Evolutionary conservation across 352 stramenopile species (phyloP).

Genomic region (Pythium grandisporangium): DNA sequence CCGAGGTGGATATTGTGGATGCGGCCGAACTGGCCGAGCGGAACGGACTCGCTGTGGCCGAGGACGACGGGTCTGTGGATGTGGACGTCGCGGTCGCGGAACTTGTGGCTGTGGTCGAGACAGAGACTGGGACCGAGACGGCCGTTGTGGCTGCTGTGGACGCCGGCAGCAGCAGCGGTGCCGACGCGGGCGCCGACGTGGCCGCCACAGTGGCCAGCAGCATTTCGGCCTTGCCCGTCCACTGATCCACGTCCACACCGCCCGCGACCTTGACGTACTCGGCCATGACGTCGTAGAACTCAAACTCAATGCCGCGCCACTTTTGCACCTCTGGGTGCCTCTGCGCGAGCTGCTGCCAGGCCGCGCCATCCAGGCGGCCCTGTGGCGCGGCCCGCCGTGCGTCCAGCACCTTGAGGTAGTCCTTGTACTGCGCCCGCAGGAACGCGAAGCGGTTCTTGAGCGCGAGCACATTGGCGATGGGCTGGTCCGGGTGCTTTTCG

Average conservation of each 20-base stretch:
- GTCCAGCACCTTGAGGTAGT: background rate
- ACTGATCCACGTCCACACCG: background rate
- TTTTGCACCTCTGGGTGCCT: background rate
- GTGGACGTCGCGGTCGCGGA: too few relatives aligned
- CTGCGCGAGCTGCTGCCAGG: background rate
- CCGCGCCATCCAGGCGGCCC: background rate
- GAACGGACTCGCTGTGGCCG: too few relatives aligned
- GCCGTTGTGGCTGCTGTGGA: too few relatives aligned
- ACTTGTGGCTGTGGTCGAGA: too few relatives aligned
- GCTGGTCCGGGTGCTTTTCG: background rate
- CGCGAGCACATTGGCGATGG: background rate
- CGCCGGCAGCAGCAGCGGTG: too few relatives aligned
- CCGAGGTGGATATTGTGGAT: too few relatives aligned
- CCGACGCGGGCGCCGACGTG: too few relatives aligned
- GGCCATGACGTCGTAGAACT: background rate
- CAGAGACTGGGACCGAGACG: too few relatives aligned
- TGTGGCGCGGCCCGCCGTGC: background rate
- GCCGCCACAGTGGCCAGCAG: too few relatives aligned
- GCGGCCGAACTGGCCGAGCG: too few relatives aligned
- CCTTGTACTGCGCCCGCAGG: slow-evolving; percentile 1
- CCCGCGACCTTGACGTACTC: background rate
- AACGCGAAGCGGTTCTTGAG: slow-evolving; percentile 2
- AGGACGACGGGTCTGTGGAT: too few relatives aligned
- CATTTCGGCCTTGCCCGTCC: background rate
- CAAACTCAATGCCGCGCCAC: background rate